Percentiles rank a stretch among this genome's conserved stretches.
These are phyloP conservation scores for Avena atlantica DNA, from an alignment of 176 grass and related monocot species.

Conservation along the genomic window DNA sequence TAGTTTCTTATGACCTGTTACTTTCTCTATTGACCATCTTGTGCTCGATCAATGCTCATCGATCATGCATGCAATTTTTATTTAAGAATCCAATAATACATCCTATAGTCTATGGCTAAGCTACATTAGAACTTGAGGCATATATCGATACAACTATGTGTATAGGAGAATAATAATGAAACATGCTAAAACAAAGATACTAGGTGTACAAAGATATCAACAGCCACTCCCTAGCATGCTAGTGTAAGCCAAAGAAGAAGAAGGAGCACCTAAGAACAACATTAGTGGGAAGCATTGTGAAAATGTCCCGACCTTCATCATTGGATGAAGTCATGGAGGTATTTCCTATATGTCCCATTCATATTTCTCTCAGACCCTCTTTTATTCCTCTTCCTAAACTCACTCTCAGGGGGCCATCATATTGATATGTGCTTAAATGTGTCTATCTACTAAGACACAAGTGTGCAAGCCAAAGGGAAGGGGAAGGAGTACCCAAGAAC, in stretches of 20 bases:
- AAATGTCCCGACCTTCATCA: neutral
- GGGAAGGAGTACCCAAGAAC: slow-evolving; percentile 6
- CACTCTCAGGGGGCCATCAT: neutral
- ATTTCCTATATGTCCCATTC: neutral
- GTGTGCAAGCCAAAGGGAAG: neutral
- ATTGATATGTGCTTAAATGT: neutral
- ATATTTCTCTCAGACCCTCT: neutral
- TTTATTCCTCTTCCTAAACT: neutral
- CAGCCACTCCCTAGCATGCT: neutral
- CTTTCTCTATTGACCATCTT: too few relatives aligned
- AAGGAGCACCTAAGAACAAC: slow-evolving; percentile 15
- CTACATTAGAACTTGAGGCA: neutral
- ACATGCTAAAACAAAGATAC: neutral
- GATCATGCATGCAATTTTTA: too few relatives aligned
- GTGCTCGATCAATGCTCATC: too few relatives aligned
- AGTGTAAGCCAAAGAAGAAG: neutral
- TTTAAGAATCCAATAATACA: neutral
- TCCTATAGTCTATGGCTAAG: neutral
- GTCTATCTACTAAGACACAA: too few relatives aligned
- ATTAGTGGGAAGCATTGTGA: slow-evolving; percentile 8
- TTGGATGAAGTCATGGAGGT: neutral
- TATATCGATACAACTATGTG: neutral
- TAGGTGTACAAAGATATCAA: neutral
- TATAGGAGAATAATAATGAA: neutral
- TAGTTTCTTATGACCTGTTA: too few relatives aligned